These are phyloP conservation scores for Candida silvatica DNA, from an alignment of 805 yeast genomes.

Conservation along the genomic window DNA sequence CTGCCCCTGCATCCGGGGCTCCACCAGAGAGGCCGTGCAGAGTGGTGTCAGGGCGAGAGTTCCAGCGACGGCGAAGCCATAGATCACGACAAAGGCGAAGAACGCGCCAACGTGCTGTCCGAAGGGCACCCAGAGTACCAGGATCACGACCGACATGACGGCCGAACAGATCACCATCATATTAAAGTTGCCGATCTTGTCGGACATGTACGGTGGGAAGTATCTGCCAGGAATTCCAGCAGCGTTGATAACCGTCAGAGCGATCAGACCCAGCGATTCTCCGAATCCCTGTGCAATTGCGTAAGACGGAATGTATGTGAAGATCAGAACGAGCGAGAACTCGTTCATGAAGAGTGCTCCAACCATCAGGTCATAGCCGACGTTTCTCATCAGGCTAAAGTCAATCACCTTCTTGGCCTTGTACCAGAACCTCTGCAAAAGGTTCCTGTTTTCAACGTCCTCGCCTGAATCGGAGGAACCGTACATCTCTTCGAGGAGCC, in stretches of 20 bases:
- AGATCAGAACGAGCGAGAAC: constrained; percentile 39
- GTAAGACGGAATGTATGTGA: constrained; percentile 51
- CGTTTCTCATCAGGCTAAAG: constrained; percentile 31
- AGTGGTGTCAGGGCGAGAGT: constrained; percentile 60
- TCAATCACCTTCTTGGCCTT: background rate
- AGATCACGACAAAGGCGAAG: constrained; percentile 42
- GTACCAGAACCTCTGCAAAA: background rate
- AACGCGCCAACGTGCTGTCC: constrained; percentile 36
- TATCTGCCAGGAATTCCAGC: constrained; percentile 37
- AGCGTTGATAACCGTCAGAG: constrained; percentile 37
- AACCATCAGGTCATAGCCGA: constrained; percentile 30
- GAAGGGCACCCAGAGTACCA: constrained; percentile 56
- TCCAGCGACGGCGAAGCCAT: constrained; percentile 55
- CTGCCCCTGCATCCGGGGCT: constrained; percentile 57
- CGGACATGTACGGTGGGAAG: constrained; percentile 37
- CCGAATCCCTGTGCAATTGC: constrained; percentile 41
- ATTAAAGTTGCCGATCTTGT: constrained; percentile 36
- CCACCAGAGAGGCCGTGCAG: constrained; percentile 60
- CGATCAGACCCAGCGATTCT: constrained; percentile 30
- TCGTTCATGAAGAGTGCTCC: constrained; percentile 40
- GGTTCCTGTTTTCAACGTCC: no score
- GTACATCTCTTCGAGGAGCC: background rate
- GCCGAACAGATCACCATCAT: constrained; percentile 28
- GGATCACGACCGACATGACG: constrained; percentile 34
- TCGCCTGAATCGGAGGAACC: no score